Conservation (phyloP, 208 protist species). For the Trypanosoma scelopori region DNA sequence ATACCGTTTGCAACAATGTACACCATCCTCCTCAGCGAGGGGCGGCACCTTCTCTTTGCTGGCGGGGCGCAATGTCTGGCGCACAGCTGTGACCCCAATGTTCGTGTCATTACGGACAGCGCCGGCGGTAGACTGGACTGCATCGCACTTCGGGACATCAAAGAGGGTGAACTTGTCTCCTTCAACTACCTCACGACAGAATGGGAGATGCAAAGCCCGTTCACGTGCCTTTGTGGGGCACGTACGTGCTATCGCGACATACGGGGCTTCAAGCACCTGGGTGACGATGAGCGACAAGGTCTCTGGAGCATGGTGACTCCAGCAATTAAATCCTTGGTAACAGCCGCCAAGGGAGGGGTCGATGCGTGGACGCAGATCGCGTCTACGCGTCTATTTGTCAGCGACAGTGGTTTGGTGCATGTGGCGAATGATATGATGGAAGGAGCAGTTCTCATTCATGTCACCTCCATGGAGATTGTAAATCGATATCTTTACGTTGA, state of each 20-base stretch:
- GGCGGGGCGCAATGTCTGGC: slow-evolving; percentile 84
- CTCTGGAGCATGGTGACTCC: slow-evolving; percentile 75
- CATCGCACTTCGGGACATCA: slow-evolving; percentile 74
- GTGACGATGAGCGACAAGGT: slow-evolving; percentile 44
- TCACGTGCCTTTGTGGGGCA: slow-evolving; percentile 68
- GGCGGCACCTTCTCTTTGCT: slow-evolving; percentile 76
- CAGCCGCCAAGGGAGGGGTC: background rate
- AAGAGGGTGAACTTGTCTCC: slow-evolving; percentile 66
- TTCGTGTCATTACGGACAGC: slow-evolving; percentile 74
- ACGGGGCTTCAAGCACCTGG: slow-evolving; percentile 69
- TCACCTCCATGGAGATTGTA: slow-evolving; percentile 32
- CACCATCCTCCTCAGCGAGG: slow-evolving; percentile 69
- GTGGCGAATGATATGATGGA: slow-evolving; percentile 50
- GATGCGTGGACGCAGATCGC: slow-evolving; percentile 60
- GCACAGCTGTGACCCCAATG: slow-evolving; percentile 86
- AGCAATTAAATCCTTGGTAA: slow-evolving; percentile 58
- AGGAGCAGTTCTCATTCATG: slow-evolving; percentile 47
- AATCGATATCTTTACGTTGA: slow-evolving; percentile 38
- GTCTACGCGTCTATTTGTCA: slow-evolving; percentile 42
- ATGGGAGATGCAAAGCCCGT: slow-evolving; percentile 88
- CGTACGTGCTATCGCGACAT: slow-evolving; percentile 66
- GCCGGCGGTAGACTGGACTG: slow-evolving; percentile 55
- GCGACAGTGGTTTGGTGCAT: slow-evolving; percentile 44
- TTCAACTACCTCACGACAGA: slow-evolving; percentile 92
- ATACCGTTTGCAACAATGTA: slow-evolving; percentile 82